A percentile compares a stretch with the other conserved stretches of the same genome.
Conservation (phyloP, 2,329 filamentous ascomycete species). For the Apiospora sp. region DNA sequence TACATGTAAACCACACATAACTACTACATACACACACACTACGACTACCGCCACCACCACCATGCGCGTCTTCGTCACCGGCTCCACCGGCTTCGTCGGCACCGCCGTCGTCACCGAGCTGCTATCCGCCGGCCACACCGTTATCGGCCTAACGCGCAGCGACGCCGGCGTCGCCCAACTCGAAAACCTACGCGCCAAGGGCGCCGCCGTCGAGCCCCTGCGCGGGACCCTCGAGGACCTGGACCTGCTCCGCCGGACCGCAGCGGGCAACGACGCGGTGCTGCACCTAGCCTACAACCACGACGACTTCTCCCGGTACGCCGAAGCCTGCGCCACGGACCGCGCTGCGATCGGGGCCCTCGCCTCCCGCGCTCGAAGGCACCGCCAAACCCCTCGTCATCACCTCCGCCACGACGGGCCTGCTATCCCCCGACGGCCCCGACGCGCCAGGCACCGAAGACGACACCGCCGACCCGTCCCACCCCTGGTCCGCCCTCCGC, state of each 20-base stretch:
- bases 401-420: not conserved
- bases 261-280: not conserved
- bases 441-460: not conserved
- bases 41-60: not conserved
- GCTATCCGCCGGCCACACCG: not conserved
- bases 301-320: constrained; percentile 8
- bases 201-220: not conserved
- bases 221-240: not conserved
- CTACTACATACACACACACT: not conserved
- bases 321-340: not conserved
- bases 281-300: constrained; percentile 7
- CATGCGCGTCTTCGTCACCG: constrained; percentile 9
- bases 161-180: constrained; percentile 1
- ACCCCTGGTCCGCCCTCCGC: constrained; percentile 2
- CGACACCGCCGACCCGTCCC: not conserved
- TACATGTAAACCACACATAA: not conserved
- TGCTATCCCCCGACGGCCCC: not conserved
- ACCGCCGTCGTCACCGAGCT: constrained; percentile 10
- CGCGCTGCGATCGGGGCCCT: not conserved
- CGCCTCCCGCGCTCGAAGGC: not conserved
- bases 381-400: constrained; percentile 9
- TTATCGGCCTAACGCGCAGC: constrained; percentile 1
- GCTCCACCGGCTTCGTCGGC: constrained; percentile 13
- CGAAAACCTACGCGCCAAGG: not conserved
- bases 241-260: not conserved